These are phyloP conservation scores for Naematelia aurantialba DNA, from an alignment of 768 basidiomycete species.

Conservation along the genomic window DNA sequence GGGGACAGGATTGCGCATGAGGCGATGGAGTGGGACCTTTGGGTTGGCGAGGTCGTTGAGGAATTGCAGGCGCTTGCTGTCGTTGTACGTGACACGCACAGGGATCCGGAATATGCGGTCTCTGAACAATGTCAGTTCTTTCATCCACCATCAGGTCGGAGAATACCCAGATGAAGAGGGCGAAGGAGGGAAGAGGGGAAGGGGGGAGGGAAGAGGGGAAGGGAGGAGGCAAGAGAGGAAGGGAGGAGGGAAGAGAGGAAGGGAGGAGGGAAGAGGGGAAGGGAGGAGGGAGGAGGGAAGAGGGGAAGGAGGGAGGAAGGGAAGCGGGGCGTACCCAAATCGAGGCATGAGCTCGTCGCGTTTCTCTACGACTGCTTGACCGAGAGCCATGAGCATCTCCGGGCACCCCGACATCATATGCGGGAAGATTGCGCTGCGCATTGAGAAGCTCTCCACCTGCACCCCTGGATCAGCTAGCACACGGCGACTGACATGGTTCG, in stretches of 20 bases:
- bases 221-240: neutral
- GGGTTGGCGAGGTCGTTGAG: conserved; percentile 43
- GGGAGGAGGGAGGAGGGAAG: neutral
- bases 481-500: conserved; percentile 5
- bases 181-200: conserved; percentile 1
- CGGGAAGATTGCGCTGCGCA: conserved; percentile 41
- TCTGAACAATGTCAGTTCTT: conserved; percentile 10
- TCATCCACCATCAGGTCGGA: neutral
- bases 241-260: neutral
- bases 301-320: neutral
- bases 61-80: conserved; percentile 40
- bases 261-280: conserved; percentile 1
- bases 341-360: conserved; percentile 39
- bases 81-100: conserved; percentile 44
- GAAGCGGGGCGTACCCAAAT: conserved; percentile 24
- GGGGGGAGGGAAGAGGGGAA: neutral
- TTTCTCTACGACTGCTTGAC: conserved; percentile 33
- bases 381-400: conserved; percentile 34
- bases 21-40: conserved; percentile 31
- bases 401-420: conserved; percentile 34
- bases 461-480: neutral
- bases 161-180: neutral
- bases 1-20: conserved; percentile 36
- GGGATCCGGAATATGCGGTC: conserved; percentile 40
- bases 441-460: conserved; percentile 44